Base-by-base conservation (phyloP, 2,329 filamentous ascomycete species). In the Metarhizium robertsii region DNA sequence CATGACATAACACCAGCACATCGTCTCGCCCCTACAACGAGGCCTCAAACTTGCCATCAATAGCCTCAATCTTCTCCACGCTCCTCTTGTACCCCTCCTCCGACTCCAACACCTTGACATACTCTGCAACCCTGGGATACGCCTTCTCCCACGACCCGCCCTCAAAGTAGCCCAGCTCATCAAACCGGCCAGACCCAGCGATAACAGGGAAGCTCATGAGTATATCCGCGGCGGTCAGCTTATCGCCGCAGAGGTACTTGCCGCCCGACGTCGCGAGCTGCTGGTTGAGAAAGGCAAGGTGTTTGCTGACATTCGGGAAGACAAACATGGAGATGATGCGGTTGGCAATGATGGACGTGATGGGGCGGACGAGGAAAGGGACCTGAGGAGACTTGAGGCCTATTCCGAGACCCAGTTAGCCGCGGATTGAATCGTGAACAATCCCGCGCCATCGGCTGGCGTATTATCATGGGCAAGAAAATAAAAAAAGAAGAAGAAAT, bases 171-270 rank as follows among this genome's bases (percentile, higher is more conserved):
- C 73, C 75, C 57, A 78, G 68, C 0, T 62, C 61, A 32, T 73
- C 67, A 46, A 78, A 67, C 53, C 67, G 67, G 14, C 66, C 61
- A 60, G 72, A 70, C 40, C 71, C 71, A 10, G 71, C 71, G 52
- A 82, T 72, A 55, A 82, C 66, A 14, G 73, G 74, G 66, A 78
- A 82, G 66, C 77, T 79, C 61, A 81, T 67, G 53, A 81, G 66
- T 55, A 82, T 75, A 58, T 81, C 79, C 6, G 77, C 79, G 1
- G 78, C 74, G 2, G 77, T 78, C 53, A 82, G 70, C 46, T 68
- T 61, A 20, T 69, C 62, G 29, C 79, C 77, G 60, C 79, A 81
- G 30, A 83, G 67, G 63, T 78, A 83, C 49, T 63, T 61, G 13
- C 69, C 69, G 36, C 73, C 71, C 1, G 77, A 75, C 6, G 74